A percentile compares a stretch with the other conserved stretches of the same genome.
phyloP scores from a whole-genome alignment of 2,329 filamentous ascomycete species.

The Clarireedia monteithiana region DNA sequence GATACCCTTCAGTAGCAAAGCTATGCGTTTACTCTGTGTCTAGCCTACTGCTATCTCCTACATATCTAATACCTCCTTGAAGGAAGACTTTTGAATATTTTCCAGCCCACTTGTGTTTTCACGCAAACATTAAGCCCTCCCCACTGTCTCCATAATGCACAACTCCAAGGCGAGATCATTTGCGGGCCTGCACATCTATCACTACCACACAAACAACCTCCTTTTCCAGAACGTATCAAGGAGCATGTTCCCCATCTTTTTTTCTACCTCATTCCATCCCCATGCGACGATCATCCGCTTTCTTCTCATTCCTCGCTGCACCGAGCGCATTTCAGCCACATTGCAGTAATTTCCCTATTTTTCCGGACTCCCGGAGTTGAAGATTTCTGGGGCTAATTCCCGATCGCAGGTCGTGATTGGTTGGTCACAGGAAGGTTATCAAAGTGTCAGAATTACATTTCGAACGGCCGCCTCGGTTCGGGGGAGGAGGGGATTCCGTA shows the following conservation, averaged over 20 bases:
- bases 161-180: not conserved
- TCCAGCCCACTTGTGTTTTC: no score
- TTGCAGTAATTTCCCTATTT: not conserved
- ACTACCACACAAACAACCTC: not conserved
- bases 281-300: conserved; percentile 9
- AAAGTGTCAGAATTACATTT: no score
- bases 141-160: not conserved
- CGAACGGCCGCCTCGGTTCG: no score
- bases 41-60: not conserved
- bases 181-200: not conserved
- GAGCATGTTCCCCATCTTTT: not conserved
- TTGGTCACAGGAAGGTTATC: no score
- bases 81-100: not conserved
- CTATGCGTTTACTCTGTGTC: not conserved
- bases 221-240: conserved; percentile 2
- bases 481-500: no score
- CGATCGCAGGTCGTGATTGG: no score
- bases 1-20: not conserved
- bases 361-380: not conserved
- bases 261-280: not conserved
- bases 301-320: not conserved
- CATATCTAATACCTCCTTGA: not conserved
- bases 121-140: no score
- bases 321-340: not conserved
- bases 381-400: not conserved